Percentiles rank a stretch among this genome's conserved stretches.
Conservation (phyloP, 2,329 filamentous ascomycete species). For the Venturia effusa region DNA sequence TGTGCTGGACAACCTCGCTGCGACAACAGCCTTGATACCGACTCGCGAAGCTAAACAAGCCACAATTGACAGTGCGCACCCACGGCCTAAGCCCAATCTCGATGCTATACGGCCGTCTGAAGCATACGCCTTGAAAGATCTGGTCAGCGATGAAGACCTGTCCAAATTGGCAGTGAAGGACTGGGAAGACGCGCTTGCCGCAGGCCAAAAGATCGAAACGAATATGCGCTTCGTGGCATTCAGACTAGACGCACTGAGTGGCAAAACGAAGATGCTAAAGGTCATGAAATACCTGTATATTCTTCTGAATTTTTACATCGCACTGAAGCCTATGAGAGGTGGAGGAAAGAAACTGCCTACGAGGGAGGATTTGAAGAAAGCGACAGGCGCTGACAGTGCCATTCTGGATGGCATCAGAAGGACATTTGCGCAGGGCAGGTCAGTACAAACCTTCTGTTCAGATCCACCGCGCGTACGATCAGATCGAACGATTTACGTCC, state of each 20-base stretch:
- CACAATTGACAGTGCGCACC: conserved; percentile 56
- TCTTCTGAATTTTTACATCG: conserved; percentile 36
- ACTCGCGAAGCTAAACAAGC: conserved; percentile 55
- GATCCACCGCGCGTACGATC: no score
- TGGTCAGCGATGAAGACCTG: conserved; percentile 56
- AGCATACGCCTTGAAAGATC: conserved; percentile 56
- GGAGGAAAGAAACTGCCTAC: conserved; percentile 42
- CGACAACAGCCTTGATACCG: conserved; percentile 35
- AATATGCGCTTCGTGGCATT: conserved; percentile 54
- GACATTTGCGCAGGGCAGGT: conserved; percentile 53
- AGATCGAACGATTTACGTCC: no score
- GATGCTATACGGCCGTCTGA: conserved; percentile 57
- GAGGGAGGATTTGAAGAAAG: conserved; percentile 49
- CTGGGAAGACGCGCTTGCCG: conserved; percentile 59
- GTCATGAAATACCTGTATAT: conserved; percentile 37
- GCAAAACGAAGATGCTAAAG: conserved; percentile 39
- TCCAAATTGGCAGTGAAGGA: conserved; percentile 58
- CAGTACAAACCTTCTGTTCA: conserved; percentile 11
- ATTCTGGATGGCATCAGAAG: conserved; percentile 57
- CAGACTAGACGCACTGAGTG: conserved; percentile 48
- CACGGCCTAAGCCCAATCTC: conserved; percentile 59
- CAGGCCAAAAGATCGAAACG: conserved; percentile 45
- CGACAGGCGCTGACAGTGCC: conserved; percentile 45
- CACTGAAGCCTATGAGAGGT: conserved; percentile 23
- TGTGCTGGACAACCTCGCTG: conserved; percentile 1